Evolutionary conservation across 352 stramenopile species (phyloP).

Genomic region (Stramenopiles sp.): DNA sequence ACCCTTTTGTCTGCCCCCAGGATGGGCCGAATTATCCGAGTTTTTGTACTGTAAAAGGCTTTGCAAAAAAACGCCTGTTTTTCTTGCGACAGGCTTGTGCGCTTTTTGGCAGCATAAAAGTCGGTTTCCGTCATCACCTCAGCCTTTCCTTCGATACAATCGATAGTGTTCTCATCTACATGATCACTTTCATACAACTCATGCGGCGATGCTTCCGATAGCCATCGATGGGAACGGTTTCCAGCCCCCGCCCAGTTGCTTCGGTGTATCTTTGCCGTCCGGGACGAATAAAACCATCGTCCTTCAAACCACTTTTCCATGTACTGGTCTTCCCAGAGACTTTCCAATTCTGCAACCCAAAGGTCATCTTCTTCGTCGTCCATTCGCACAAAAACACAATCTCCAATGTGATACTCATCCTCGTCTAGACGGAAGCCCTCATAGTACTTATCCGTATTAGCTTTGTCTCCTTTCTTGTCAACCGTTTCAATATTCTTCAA

Average conservation of each 20-base stretch:
- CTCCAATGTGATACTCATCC: slow-evolving; percentile 11
- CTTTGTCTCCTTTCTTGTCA: background rate
- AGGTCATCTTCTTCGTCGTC: slow-evolving; percentile 12
- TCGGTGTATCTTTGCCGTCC: slow-evolving; percentile 7
- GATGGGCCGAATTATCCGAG: background rate
- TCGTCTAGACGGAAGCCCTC: background rate
- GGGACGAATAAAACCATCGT: slow-evolving; percentile 21
- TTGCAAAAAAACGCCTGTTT: slow-evolving; percentile 15
- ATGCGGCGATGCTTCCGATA: background rate
- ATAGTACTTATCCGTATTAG: slow-evolving; percentile 5
- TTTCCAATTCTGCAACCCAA: slow-evolving; percentile 16
- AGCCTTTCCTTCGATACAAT: slow-evolving; percentile 14
- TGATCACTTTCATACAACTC: slow-evolving; percentile 24
- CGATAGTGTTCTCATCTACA: slow-evolving; percentile 16
- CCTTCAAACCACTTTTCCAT: slow-evolving; percentile 19
- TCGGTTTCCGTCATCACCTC: slow-evolving; percentile 14
- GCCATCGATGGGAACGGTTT: background rate
- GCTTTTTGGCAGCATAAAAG: background rate
- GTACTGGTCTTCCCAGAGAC: slow-evolving; percentile 17
- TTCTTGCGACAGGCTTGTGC: background rate
- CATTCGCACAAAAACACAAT: slow-evolving; percentile 8
- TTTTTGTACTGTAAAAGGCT: background rate
- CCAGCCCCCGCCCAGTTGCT: background rate
- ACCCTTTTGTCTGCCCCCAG: background rate
- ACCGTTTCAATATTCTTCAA: too few species aligned